These are phyloP conservation scores for Reutealis trisperma DNA, from an alignment of 345 rosid genomes.

Conservation along the genomic window DNA sequence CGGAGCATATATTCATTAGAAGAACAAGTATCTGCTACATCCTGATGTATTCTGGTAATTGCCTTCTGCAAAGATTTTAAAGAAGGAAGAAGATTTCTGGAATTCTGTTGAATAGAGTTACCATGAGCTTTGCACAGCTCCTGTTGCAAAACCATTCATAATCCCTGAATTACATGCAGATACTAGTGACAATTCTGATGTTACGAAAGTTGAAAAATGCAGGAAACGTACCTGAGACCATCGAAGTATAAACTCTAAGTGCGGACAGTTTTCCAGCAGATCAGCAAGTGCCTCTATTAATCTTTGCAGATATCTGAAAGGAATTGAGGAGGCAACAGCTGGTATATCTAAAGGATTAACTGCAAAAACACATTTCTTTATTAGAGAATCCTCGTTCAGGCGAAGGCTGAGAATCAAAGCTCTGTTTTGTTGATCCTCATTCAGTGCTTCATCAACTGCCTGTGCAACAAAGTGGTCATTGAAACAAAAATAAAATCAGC, in stretches of 20 bases:
- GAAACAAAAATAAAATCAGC: constrained; percentile 5
- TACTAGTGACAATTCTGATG: neutral
- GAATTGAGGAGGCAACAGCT: constrained; percentile 67
- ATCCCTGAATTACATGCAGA: neutral
- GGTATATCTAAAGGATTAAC: constrained; percentile 67
- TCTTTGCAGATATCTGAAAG: constrained; percentile 69
- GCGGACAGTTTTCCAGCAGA: constrained; percentile 85
- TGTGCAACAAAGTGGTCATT: constrained; percentile 27
- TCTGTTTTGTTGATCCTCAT: constrained; percentile 62
- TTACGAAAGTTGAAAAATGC: neutral
- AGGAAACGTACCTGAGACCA: constrained; percentile 78
- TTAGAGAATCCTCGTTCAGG: constrained; percentile 76
- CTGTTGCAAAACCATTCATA: constrained; percentile 38
- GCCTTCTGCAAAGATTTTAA: constrained; percentile 84
- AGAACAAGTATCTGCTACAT: constrained; percentile 86
- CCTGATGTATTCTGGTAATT: constrained; percentile 81
- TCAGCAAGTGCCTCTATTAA: constrained; percentile 77
- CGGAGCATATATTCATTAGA: constrained; percentile 84
- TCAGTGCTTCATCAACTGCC: constrained; percentile 77
- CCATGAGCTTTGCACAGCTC: constrained; percentile 90
- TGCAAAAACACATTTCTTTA: constrained; percentile 78
- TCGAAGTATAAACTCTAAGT: constrained; percentile 76
- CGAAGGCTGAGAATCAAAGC: constrained; percentile 89
- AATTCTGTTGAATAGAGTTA: constrained; percentile 71
- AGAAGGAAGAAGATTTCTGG: constrained; percentile 75